These are phyloP conservation scores for Raphanus hybrid DNA, from an alignment of 441 rosid species.

Conservation along the genomic window DNA sequence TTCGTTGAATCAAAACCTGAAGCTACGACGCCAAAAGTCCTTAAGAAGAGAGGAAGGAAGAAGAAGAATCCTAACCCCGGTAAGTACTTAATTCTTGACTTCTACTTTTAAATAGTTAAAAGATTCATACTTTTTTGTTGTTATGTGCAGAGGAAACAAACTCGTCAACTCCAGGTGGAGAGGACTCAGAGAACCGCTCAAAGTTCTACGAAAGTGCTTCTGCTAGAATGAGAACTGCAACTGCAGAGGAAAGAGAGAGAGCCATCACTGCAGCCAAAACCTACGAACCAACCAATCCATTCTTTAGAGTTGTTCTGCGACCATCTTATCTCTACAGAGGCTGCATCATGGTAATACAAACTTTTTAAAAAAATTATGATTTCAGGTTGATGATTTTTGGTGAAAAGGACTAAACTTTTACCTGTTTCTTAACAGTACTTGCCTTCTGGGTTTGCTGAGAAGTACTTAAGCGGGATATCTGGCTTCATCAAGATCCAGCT, in stretches of 20 bases:
- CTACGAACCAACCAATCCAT: constrained; percentile 83
- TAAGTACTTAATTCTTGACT: constrained; percentile 43
- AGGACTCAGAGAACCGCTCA: constrained; percentile 61
- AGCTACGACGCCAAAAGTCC: constrained; percentile 46
- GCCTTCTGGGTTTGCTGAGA: constrained; percentile 88
- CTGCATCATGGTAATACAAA: constrained; percentile 72
- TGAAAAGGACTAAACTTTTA: not conserved
- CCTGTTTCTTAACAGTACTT: constrained; percentile 60
- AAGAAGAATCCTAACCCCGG: constrained; percentile 70
- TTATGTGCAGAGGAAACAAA: constrained; percentile 54
- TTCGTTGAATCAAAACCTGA: constrained; percentile 53
- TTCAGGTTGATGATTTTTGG: not conserved
- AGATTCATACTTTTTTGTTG: constrained; percentile 19
- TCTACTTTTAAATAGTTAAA: too few relatives aligned
- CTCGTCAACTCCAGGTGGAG: constrained; percentile 48
- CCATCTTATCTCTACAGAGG: constrained; percentile 93
- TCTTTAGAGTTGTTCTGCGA: constrained; percentile 90
- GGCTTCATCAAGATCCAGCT: constrained; percentile 84
- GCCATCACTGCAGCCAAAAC: constrained; percentile 85
- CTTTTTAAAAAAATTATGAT: not conserved
- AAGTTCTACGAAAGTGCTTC: constrained; percentile 92
- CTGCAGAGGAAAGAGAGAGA: constrained; percentile 91
- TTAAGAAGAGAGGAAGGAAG: constrained; percentile 75
- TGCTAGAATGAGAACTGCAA: constrained; percentile 84
- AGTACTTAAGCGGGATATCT: constrained; percentile 77